Percentiles rank a stretch among this genome's conserved stretches.
Conservation (phyloP, 495 filamentous ascomycete genomes). For the Penicillium lividum region DNA sequence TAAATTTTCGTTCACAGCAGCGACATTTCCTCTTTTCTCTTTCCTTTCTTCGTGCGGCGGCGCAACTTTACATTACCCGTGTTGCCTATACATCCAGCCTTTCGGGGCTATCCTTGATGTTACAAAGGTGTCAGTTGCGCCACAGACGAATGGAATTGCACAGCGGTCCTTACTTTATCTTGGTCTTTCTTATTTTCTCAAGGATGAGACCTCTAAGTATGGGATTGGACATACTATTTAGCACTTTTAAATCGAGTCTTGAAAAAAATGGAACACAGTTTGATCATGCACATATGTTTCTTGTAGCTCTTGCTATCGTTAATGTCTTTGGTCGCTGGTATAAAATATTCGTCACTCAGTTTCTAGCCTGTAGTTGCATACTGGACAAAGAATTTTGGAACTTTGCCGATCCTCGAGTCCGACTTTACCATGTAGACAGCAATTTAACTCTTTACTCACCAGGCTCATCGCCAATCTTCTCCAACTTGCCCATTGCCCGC, state of each 20-base stretch:
- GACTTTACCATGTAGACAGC: not conserved
- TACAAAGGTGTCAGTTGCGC: constrained; percentile 59
- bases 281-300: not conserved
- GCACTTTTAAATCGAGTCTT: constrained; percentile 1
- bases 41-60: constrained; percentile 63
- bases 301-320: not conserved
- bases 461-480: constrained; percentile 85
- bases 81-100: constrained; percentile 51
- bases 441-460: constrained; percentile 49
- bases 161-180: constrained; percentile 41
- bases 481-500: constrained; percentile 87
- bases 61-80: constrained; percentile 53
- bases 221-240: constrained; percentile 48
- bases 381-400: not conserved
- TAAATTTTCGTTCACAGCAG: constrained; percentile 28
- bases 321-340: not conserved
- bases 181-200: constrained; percentile 46
- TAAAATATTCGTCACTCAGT: not conserved
- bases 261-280: not conserved
- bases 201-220: constrained; percentile 54
- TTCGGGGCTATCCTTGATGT: constrained; percentile 43
- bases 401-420: not conserved
- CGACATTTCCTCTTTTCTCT: constrained; percentile 33
- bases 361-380: not conserved
- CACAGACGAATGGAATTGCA: constrained; percentile 65